Evolutionary conservation across 2,329 filamentous ascomycete genomes (phyloP).

Genomic region (Epichloe aotearoae): DNA sequence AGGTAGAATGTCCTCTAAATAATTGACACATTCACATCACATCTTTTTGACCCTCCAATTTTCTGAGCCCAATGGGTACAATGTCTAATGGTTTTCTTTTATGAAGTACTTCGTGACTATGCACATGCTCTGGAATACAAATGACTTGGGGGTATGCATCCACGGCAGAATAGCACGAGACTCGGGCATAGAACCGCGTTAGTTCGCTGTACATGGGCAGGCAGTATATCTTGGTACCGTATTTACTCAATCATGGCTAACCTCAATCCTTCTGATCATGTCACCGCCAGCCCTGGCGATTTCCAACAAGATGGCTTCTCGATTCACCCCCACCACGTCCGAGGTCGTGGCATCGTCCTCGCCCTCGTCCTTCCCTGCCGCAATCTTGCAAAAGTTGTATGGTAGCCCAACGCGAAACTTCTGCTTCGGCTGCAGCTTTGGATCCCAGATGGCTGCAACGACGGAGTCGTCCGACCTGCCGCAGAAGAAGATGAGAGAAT

Average conservation of each 20-base stretch:
- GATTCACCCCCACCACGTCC: slow-evolving; percentile 50
- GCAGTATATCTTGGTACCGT: no score
- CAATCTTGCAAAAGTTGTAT: slow-evolving; percentile 36
- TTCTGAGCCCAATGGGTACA: no score
- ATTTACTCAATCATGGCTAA: slow-evolving; percentile 9
- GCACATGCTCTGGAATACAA: not conserved
- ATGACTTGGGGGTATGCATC: no score
- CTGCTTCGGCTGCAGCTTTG: slow-evolving; percentile 34
- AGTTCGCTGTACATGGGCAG: no score
- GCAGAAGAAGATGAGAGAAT: slow-evolving; percentile 68
- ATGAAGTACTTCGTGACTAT: not conserved
- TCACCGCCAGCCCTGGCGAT: slow-evolving; percentile 56
- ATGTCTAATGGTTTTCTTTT: no score
- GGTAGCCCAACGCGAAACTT: slow-evolving; percentile 58
- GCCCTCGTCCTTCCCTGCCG: slow-evolving; percentile 18
- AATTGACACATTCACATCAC: not conserved
- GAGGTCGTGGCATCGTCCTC: slow-evolving; percentile 8
- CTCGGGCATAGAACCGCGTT: no score
- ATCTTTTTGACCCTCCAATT: no score
- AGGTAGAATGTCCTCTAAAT: not conserved
- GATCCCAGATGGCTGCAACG: slow-evolving; percentile 47
- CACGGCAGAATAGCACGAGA: no score
- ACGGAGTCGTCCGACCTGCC: slow-evolving; percentile 43
- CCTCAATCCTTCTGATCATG: slow-evolving; percentile 55
- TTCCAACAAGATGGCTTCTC: slow-evolving; percentile 54